phyloP scores from a whole-genome alignment of 345 rosid species.

The Dipteronia sinensis region DNA sequence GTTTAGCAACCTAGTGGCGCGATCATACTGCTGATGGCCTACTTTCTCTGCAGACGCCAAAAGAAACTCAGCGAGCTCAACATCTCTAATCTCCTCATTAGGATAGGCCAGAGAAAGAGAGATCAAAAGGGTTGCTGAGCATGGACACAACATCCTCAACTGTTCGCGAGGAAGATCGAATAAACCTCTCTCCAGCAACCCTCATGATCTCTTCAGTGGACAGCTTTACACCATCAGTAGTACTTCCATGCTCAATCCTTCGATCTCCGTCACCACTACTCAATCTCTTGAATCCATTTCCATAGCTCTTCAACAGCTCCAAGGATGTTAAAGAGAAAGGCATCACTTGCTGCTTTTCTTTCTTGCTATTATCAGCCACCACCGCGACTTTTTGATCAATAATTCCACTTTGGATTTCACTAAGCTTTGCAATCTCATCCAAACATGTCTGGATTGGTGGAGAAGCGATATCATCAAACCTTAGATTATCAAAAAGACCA shows the following conservation, averaged over 20 bases:
- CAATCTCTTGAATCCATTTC: constrained; percentile 27
- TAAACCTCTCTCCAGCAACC: constrained; percentile 50
- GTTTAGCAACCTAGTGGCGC: constrained; percentile 43
- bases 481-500: constrained; percentile 28
- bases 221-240: constrained; percentile 1
- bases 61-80: constrained; percentile 44
- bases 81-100: constrained; percentile 37
- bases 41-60: constrained; percentile 50
- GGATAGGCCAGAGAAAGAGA: constrained; percentile 35
- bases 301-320: constrained; percentile 41
- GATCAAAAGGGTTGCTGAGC: constrained; percentile 25
- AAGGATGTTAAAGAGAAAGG: constrained; percentile 38
- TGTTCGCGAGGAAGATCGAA: constrained; percentile 25
- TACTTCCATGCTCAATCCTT: constrained; percentile 24
- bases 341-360: constrained; percentile 12
- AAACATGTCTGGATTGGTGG: constrained; percentile 33
- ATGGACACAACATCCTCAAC: constrained; percentile 14
- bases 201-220: constrained; percentile 48
- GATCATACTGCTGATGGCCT: constrained; percentile 36
- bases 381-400: not conserved
- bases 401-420: constrained; percentile 10
- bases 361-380: constrained; percentile 13
- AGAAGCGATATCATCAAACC: constrained; percentile 25
- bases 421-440: constrained; percentile 30
- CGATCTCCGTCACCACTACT: constrained; percentile 17